phyloP scores from a whole-genome alignment of 768 basidiomycete species.

The Paxillus involutus region DNA sequence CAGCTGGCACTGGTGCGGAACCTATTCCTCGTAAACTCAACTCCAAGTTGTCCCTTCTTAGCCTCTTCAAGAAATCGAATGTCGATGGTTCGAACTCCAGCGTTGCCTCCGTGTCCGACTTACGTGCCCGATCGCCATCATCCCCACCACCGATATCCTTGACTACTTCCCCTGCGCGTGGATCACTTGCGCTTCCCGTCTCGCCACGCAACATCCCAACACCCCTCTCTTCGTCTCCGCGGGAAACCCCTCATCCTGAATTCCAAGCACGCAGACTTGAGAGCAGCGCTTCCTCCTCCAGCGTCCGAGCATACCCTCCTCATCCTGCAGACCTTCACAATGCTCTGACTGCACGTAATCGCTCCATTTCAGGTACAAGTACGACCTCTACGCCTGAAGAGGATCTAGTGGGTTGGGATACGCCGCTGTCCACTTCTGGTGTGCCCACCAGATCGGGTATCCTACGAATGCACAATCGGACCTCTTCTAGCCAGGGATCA shows the following conservation, averaged over 20 bases:
- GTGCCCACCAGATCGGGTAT: conserved; percentile 37
- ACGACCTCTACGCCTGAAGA: conserved; percentile 17
- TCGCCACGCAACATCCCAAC: conserved; percentile 26
- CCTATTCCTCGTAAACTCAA: conserved; percentile 47
- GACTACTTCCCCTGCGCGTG: conserved; percentile 14
- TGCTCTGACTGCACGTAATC: conserved; percentile 38
- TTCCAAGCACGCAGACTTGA: conserved; percentile 22
- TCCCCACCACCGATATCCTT: conserved; percentile 28
- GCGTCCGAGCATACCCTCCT: conserved; percentile 31
- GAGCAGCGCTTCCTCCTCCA: conserved; percentile 21
- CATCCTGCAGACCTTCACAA: conserved; percentile 51
- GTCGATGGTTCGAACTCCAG: conserved; percentile 37
- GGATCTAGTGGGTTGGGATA: conserved; percentile 23
- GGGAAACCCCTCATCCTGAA: conserved; percentile 20
- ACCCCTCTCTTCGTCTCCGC: conserved; percentile 30
- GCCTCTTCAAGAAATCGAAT: conserved; percentile 65
- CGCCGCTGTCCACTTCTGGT: conserved; percentile 18
- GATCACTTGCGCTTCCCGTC: conserved; percentile 21
- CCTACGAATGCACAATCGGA: conserved; percentile 40
- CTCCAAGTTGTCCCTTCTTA: conserved; percentile 74
- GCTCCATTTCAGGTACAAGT: conserved; percentile 36
- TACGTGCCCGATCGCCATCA: conserved; percentile 25
- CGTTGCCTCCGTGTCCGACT: conserved; percentile 32
- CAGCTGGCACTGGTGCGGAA: conserved; percentile 70
- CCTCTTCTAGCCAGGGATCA: conserved; percentile 33